A percentile compares a stretch with the other conserved stretches of the same genome.
Conservation (phyloP, 2,329 filamentous ascomycete genomes). For the Fusarium guadeloupense region DNA sequence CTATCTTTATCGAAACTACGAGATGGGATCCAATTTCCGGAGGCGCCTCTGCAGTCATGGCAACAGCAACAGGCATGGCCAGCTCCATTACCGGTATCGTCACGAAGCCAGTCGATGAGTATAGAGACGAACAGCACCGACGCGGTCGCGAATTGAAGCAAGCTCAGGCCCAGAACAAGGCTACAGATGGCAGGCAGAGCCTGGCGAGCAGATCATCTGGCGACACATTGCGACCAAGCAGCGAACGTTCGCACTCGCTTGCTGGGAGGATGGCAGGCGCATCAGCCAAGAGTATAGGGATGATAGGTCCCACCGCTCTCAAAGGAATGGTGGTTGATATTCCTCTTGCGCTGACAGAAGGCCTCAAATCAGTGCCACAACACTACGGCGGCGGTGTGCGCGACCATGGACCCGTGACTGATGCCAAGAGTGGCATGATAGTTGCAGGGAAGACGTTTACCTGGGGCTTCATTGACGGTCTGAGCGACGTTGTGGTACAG, state of each 20-base stretch:
- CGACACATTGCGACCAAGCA: neutral
- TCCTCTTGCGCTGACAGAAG: conserved; percentile 2
- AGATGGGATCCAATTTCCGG: conserved; percentile 35
- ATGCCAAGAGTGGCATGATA: conserved; percentile 8
- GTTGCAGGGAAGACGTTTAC: conserved; percentile 15
- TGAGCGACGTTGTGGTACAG: conserved; percentile 12
- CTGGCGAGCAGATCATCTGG: rapidly evolving
- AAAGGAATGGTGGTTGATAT: conserved; percentile 10
- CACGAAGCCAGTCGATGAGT: conserved; percentile 1
- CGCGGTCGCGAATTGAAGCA: neutral
- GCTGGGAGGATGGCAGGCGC: conserved; percentile 5
- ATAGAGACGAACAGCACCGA: neutral
- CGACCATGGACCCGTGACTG: conserved; percentile 8
- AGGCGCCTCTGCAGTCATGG: conserved; percentile 1
- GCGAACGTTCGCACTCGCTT: neutral
- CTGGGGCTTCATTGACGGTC: conserved; percentile 9
- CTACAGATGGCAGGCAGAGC: neutral
- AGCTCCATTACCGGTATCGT: conserved; percentile 23
- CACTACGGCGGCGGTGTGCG: conserved; percentile 13
- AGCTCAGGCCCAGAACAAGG: neutral
- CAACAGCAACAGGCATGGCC: conserved; percentile 10
- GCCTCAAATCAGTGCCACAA: neutral
- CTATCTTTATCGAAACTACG: conserved; percentile 19
- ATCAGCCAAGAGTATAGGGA: conserved; percentile 7
- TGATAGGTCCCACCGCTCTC: neutral